Conservation (phyloP, 257 asterid species). For the Echium plantagineum region DNA sequence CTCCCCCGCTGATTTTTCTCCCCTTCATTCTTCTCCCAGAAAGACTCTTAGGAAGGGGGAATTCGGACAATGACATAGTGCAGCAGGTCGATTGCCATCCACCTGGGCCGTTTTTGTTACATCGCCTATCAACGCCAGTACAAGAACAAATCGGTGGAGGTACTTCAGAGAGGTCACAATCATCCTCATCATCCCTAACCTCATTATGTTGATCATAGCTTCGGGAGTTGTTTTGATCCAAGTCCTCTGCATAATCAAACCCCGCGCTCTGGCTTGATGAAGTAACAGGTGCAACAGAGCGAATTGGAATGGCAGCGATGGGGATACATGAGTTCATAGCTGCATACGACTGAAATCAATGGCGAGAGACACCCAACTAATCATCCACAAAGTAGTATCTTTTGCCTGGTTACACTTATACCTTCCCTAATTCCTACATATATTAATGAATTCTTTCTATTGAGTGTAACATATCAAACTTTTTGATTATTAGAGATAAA, state of each 20-base stretch:
- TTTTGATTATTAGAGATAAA: no score
- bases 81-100: slow-evolving; percentile 37
- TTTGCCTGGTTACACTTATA: no score
- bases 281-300: slow-evolving; percentile 18
- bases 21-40: slow-evolving; percentile 24
- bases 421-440: not conserved
- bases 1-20: slow-evolving; percentile 30
- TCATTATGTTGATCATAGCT: slow-evolving; percentile 5
- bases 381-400: not conserved
- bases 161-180: slow-evolving; percentile 22
- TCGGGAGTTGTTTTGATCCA: slow-evolving; percentile 6
- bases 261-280: slow-evolving; percentile 8
- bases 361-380: not conserved
- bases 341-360: not conserved
- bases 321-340: slow-evolving; percentile 15
- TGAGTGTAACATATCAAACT: not conserved
- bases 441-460: not conserved
- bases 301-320: slow-evolving; percentile 31
- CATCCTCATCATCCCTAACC: slow-evolving; percentile 11
- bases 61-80: slow-evolving; percentile 23
- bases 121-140: slow-evolving; percentile 25
- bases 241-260: slow-evolving; percentile 1
- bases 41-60: slow-evolving; percentile 28
- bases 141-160: slow-evolving; percentile 33
- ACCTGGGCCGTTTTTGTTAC: slow-evolving; percentile 26